Base-by-base conservation (phyloP, 768 basidiomycete genomes). In the Strobilomyces dryophilus region DNA sequence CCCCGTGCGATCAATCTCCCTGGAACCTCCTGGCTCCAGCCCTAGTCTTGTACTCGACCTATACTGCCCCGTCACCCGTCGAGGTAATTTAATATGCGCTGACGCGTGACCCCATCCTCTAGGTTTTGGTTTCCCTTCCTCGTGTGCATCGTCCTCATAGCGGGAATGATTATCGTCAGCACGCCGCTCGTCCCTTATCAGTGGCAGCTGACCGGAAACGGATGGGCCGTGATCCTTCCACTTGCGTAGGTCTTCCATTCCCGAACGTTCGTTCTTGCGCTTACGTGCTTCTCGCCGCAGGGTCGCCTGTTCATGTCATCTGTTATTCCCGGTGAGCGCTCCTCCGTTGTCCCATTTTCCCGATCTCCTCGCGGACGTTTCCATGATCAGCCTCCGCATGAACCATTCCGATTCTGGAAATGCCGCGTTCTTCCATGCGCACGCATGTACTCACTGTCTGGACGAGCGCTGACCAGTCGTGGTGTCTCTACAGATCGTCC, bases 211-310 rank as follows among this genome's bases (percentile, higher is more conserved):
- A 62, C 60, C 43, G 78, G 77, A 27, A 76, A 76, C 1, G 67
- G 72, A 14, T 87, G 91, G 85, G 85, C 86, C 26, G 82, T 92
- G 41, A 85, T 87, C 45, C 67, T 92, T 17, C 92, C 92, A 2
- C 77, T 93, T 40, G 79, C 79, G 82, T 86, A 61, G 58, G 85
- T 78, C 27, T 26, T 44, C 29, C 29, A 31, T 47, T 48, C 17
- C 18, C 21, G 14, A 41, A 36, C 4, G 18, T 8, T 39, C 11
- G 18, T 45, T 24, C 34, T 40, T 29, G 5, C 8, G 14, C 43
- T 51, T 12, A 64, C 31, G 1, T 55, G 48, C 46, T 44, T 36
- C n/a, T 17, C 47, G 24, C 9, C 52, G 52, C 60, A 85, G 83
- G 2, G 75, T 89, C 53, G 83, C 81, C 10, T 78, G 80, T 8